These are phyloP conservation scores for Colletotrichum lini DNA, from an alignment of 2,329 filamentous ascomycete genomes.

Conservation along the genomic window DNA sequence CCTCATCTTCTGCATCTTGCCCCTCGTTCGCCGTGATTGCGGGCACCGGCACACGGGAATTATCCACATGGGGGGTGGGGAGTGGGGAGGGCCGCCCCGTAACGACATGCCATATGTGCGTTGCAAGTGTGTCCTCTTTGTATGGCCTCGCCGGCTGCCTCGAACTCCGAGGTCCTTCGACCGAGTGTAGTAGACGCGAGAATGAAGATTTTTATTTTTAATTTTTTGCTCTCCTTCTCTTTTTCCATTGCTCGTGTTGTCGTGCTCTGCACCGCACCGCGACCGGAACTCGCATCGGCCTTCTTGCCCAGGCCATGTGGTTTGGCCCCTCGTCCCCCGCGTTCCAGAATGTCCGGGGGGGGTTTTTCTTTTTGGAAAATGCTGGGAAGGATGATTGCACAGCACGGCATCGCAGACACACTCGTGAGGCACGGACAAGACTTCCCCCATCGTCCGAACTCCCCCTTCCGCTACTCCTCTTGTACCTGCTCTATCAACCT, in stretches of 20 bases:
- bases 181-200: constrained; percentile 18
- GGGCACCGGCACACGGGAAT: constrained; percentile 6
- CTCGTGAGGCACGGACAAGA: not conserved
- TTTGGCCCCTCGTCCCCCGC: not conserved
- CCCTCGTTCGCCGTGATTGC: not conserved
- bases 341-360: not conserved
- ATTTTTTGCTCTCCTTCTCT: not conserved
- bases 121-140: not conserved
- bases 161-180: constrained; percentile 37
- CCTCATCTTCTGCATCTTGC: not conserved
- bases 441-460: constrained; percentile 14
- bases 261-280: constrained; percentile 9
- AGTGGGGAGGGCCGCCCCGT: not conserved
- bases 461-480: not conserved
- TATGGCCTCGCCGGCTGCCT: constrained; percentile 5
- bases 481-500: not conserved
- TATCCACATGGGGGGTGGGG: constrained; percentile 1
- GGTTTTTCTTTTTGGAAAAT: not conserved
- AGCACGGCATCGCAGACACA: constrained; percentile 4
- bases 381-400: not conserved
- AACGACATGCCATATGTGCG: not conserved
- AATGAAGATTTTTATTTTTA: not conserved
- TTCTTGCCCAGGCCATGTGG: constrained; percentile 14
- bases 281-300: constrained; percentile 36
- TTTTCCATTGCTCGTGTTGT: not conserved